Base-by-base conservation (phyloP, 306 rosid genomes). In the Citrullus mucosospermus region DNA sequence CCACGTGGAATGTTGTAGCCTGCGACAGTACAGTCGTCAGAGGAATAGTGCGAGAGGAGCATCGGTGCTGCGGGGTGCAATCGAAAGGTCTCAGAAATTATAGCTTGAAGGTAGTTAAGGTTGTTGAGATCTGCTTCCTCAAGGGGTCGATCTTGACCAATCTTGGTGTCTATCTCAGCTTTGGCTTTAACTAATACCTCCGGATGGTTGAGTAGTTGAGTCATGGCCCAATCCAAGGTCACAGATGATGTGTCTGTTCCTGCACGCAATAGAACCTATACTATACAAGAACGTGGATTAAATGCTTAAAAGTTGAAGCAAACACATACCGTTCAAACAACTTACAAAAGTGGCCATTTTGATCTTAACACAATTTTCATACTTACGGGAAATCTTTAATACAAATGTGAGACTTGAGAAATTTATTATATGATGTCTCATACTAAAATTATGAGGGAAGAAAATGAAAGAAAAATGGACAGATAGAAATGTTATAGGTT, bases 1-100 rank as follows among this genome's bases (percentile, higher is more conserved):
- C 75, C 75, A 69, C 55, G 55, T 4, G 75, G 75, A 69, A 69
- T 43, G n/a, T 69, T 5, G 75, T 69, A 69, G 75, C 75, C 55
- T 10, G 75, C 75, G 3, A 69, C 75, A 2, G 2, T 6, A 55
- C 55, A 69, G 2, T 69, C 36, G 17, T 20, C 36, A 8, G 75
- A 69, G 55, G 75, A 69, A 18, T 69, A 69, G 28, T 69, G 75
- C 5, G 75, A 2, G 34, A 69, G 75, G 9, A 69, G 75, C 75
- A 69, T 18, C 0, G 75, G 75, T 0, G 75, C 55, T 4, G 75
- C n/a, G 3, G 75, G 75, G 54, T 69, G 55, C 30, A 69, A 41
- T 3, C 75, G 75, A 16, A 69, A 41, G 36, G 75, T 69, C 17
- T 69, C 75, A 30, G n/a, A 69, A 39, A 69, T n/a, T 20, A 69